Conservation (phyloP, 345 rosid genomes). For the Zanthoxylum bungeanum region DNA sequence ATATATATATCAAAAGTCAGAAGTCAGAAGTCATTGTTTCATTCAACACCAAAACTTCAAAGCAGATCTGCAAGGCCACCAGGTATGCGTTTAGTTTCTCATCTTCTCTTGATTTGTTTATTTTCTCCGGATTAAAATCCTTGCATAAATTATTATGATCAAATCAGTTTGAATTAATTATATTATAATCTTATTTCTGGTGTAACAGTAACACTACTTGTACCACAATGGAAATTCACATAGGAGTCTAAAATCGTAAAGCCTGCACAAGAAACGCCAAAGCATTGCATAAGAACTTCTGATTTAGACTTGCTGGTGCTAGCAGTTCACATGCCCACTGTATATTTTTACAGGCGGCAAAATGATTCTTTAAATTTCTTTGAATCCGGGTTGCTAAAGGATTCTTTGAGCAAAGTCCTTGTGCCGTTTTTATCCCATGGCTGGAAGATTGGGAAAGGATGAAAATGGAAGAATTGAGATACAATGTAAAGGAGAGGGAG, state of each 20-base stretch:
- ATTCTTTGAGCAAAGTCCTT: constrained; percentile 35
- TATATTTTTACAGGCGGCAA: constrained; percentile 28
- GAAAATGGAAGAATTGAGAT: constrained; percentile 37
- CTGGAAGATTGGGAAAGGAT: constrained; percentile 39
- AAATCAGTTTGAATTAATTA: too few species aligned
- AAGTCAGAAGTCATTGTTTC: too few species aligned
- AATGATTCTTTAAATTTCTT: constrained; percentile 18
- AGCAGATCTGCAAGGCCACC: too few species aligned
- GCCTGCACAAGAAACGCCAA: constrained; percentile 19
- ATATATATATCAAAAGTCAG: too few species aligned
- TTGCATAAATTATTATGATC: too few species aligned
- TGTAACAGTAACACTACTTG: not conserved
- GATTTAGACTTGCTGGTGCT: constrained; percentile 28
- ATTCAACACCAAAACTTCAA: too few species aligned
- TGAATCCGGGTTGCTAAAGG: constrained; percentile 22
- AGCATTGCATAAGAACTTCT: constrained; percentile 30
- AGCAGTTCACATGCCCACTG: constrained; percentile 20
- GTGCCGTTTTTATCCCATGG: constrained; percentile 39
- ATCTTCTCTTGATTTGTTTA: too few species aligned
- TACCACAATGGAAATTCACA: not conserved
- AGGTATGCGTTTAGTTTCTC: too few species aligned
- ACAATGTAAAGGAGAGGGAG: constrained; percentile 42
- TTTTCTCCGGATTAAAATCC: too few species aligned
- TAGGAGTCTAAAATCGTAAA: not conserved
- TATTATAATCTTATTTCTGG: too few species aligned